These are phyloP conservation scores for Lasiodiplodia hormozganensis DNA, from an alignment of 2,329 filamentous ascomycete genomes.

Conservation along the genomic window DNA sequence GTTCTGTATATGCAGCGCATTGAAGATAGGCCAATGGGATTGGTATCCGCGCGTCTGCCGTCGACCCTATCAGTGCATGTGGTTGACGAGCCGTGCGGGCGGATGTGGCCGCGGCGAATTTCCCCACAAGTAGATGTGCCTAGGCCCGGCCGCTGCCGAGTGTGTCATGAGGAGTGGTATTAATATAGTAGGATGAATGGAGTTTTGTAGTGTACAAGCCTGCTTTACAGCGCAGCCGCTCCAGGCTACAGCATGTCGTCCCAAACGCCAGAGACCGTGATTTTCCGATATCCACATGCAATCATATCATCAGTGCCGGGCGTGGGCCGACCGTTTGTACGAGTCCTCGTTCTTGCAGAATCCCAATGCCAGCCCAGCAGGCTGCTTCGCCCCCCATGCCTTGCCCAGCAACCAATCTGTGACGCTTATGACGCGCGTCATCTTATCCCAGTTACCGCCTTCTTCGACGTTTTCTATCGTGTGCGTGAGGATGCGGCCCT, in stretches of 20 bases:
- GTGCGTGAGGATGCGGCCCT: slow-evolving; percentile 84
- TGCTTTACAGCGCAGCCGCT: slow-evolving; percentile 10
- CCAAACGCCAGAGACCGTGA: background rate
- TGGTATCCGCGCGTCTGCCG: slow-evolving; percentile 6
- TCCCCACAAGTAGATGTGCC: slow-evolving; percentile 9
- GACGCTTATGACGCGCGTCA: slow-evolving; percentile 83
- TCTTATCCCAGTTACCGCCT: slow-evolving; percentile 81
- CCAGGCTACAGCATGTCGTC: background rate
- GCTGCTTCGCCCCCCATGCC: slow-evolving; percentile 61
- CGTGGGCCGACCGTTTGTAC: slow-evolving; percentile 39
- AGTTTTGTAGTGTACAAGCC: slow-evolving; percentile 8
- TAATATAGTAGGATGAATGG: slow-evolving; percentile 9
- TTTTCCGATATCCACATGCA: slow-evolving; percentile 11
- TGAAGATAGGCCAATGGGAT: slow-evolving; percentile 6
- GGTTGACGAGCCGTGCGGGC: slow-evolving; percentile 19
- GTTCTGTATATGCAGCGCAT: slow-evolving; percentile 11
- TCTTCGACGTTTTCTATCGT: slow-evolving; percentile 94
- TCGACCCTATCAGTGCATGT: slow-evolving; percentile 17
- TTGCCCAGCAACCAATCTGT: slow-evolving; percentile 94
- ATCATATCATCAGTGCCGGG: slow-evolving; percentile 10
- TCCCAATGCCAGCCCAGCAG: slow-evolving; percentile 27
- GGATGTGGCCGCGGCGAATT: slow-evolving; percentile 13
- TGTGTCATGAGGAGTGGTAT: slow-evolving; percentile 14
- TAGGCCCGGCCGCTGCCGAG: slow-evolving; percentile 14
- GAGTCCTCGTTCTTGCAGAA: slow-evolving; percentile 32